Evolutionary conservation across 345 rosid genomes (phyloP).

Genomic region (Bruguiera gymnorhiza): DNA sequence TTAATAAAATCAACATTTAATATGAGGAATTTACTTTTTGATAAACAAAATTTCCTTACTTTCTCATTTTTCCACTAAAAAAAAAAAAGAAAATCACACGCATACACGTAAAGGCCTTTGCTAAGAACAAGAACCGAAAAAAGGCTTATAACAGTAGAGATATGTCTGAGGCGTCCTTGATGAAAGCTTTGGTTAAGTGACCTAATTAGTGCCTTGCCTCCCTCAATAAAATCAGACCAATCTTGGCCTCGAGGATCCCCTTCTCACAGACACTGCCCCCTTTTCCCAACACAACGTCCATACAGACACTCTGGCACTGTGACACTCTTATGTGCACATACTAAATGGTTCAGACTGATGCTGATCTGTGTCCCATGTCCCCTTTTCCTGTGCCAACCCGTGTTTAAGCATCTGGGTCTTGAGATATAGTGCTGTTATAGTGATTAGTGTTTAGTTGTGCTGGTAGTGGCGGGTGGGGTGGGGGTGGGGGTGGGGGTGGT

Average conservation of each 20-base stretch:
- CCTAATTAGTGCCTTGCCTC: neutral
- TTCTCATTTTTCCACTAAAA: too few species aligned
- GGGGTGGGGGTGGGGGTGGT: neutral
- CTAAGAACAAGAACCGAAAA: too few species aligned
- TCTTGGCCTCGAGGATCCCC: conserved; percentile 19
- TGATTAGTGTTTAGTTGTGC: neutral
- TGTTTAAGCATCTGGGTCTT: conserved; percentile 21
- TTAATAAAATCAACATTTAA: too few species aligned
- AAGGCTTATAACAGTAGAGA: too few species aligned
- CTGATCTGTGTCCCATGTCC: conserved; percentile 41
- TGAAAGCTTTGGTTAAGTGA: neutral
- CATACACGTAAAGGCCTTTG: too few species aligned
- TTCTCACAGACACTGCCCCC: conserved; percentile 30
- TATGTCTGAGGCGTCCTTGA: too few species aligned
- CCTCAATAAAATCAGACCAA: conserved; percentile 33
- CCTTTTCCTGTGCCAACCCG: conserved; percentile 15
- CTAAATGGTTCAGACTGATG: conserved; percentile 24
- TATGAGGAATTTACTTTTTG: too few species aligned
- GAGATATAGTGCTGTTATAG: neutral
- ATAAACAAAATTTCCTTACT: too few species aligned
- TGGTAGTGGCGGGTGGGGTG: conserved; percentile 3
- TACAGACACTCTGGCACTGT: conserved; percentile 13
- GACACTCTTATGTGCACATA: conserved; percentile 8
- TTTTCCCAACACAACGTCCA: conserved; percentile 26
- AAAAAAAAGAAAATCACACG: too few species aligned